A percentile compares a stretch with the other conserved stretches of the same genome.
Evolutionary conservation across 495 filamentous ascomycete genomes (phyloP).

Genomic region (Lindgomyces ingoldianus): DNA sequence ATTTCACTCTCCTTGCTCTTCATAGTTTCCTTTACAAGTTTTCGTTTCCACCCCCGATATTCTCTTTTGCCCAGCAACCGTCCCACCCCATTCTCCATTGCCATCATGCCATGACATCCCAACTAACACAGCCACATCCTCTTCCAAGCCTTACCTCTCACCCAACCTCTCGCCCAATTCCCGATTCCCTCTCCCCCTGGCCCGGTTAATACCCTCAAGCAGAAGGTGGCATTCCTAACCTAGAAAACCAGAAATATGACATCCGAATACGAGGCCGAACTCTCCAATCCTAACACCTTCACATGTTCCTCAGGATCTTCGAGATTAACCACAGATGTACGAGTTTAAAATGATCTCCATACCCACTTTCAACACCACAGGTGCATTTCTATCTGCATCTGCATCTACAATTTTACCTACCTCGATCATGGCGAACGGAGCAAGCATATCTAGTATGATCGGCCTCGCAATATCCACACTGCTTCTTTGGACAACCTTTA

Average conservation of each 20-base stretch:
- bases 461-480: neutral
- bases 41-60: too few species aligned
- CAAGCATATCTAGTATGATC: too few species aligned
- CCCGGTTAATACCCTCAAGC: neutral
- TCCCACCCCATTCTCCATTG: too few species aligned
- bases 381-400: neutral
- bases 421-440: too few species aligned
- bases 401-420: neutral
- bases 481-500: neutral
- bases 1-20: too few species aligned
- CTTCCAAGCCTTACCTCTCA: neutral
- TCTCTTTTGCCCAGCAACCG: too few species aligned
- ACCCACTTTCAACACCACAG: neutral
- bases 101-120: too few species aligned
- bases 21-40: too few species aligned
- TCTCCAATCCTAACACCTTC: neutral
- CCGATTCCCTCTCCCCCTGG: neutral
- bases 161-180: neutral
- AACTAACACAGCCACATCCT: neutral
- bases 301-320: neutral
- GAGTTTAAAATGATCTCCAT: neutral
- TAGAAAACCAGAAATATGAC: neutral
- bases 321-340: neutral
- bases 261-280: slow-evolving; percentile 1
- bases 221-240: neutral